These are phyloP conservation scores for Cubamyces lactineus DNA, from an alignment of 768 basidiomycete genomes.

Conservation along the genomic window DNA sequence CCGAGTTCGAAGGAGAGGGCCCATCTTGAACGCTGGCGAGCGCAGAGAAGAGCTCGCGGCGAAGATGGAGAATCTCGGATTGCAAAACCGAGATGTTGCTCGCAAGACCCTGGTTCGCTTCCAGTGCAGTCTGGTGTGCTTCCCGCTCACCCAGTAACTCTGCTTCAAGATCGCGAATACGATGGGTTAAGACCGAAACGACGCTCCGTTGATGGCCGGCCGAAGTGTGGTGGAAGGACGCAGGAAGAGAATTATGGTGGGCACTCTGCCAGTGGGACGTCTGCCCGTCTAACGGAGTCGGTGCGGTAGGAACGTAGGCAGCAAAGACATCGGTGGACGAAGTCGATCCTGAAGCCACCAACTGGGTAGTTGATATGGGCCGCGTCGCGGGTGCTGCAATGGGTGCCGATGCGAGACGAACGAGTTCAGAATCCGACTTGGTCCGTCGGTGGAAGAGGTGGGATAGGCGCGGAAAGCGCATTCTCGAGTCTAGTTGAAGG, in stretches of 20 bases:
- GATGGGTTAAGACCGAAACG: conserved; percentile 16
- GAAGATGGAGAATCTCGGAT: conserved; percentile 12
- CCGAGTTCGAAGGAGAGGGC: background rate
- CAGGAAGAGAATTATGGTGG: background rate
- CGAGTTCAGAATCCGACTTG: conserved; percentile 31
- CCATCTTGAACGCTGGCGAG: background rate
- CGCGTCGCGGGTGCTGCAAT: conserved; percentile 12
- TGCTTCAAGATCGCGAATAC: conserved; percentile 25
- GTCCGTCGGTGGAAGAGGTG: conserved; percentile 30
- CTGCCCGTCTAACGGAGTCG: background rate
- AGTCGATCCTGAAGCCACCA: background rate
- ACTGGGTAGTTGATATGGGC: conserved; percentile 24
- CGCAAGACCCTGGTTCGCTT: conserved; percentile 8
- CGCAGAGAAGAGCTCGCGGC: conserved; percentile 14
- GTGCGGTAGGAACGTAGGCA: conserved; percentile 11
- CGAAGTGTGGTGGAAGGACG: background rate
- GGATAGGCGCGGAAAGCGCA: conserved; percentile 32
- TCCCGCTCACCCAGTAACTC: conserved; percentile 18
- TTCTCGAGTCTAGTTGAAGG: background rate
- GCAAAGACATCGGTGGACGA: conserved; percentile 11
- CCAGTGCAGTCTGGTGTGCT: conserved; percentile 5
- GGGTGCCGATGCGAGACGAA: conserved; percentile 19
- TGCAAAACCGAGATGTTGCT: conserved; percentile 14
- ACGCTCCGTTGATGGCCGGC: conserved; percentile 3
- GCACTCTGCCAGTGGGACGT: no score